A percentile compares a stretch with the other conserved stretches of the same genome.
Evolutionary conservation across 2,329 filamentous ascomycete species (phyloP).

Genomic region (Triangularia verruculosa): DNA sequence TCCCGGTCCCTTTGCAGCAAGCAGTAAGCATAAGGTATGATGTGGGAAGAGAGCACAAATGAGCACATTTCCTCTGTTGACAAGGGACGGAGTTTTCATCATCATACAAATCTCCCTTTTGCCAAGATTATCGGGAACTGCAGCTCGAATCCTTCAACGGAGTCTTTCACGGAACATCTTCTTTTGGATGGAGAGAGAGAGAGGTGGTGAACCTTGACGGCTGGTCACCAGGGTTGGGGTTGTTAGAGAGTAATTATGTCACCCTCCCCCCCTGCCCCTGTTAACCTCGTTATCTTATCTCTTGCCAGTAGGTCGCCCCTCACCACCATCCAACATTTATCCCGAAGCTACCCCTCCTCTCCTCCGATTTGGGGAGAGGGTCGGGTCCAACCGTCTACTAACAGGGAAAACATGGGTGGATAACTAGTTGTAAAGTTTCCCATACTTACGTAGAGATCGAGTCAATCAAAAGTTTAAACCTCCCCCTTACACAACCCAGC

Average conservation of each 20-base stretch:
- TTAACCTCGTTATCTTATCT: neutral
- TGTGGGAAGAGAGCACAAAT: constrained; percentile 12
- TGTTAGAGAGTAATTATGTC: neutral
- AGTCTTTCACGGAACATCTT: neutral
- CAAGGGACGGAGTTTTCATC: neutral
- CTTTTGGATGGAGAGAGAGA: neutral
- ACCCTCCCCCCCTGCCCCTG: neutral
- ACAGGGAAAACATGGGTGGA: neutral
- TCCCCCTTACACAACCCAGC: neutral
- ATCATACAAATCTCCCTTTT: neutral
- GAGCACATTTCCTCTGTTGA: constrained; percentile 9
- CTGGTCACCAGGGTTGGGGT: neutral
- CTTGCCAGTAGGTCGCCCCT: no score
- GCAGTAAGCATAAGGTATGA: neutral
- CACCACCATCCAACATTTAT: neutral
- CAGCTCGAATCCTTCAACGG: neutral
- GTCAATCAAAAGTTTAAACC: neutral
- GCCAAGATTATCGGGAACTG: neutral
- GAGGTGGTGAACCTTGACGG: neutral
- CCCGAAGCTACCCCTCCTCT: constrained; percentile 1
- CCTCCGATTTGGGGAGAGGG: neutral
- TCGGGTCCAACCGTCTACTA: no score
- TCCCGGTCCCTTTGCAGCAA: no score
- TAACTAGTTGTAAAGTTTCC: no score
- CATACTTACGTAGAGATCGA: no score